Conservation (phyloP, 2,329 filamentous ascomycete species). For the Colletotrichum shisoi region DNA sequence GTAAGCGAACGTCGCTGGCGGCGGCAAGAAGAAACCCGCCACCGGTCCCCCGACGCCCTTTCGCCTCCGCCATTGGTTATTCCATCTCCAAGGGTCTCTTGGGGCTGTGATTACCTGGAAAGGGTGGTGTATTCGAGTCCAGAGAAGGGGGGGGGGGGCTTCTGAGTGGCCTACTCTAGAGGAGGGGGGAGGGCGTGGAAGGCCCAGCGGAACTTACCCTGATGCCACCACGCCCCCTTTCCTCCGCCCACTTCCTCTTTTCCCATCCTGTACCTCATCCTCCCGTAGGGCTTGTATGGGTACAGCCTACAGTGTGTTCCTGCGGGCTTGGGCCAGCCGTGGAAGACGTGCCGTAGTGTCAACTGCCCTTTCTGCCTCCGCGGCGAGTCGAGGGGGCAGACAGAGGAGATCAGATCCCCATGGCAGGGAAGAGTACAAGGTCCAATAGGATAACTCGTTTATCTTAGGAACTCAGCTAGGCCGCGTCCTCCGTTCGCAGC, state of each 20-base stretch:
- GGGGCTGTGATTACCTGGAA: neutral
- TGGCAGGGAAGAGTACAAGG: neutral
- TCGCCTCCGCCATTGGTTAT: neutral
- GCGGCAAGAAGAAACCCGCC: neutral
- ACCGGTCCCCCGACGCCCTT: neutral
- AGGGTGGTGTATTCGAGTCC: neutral
- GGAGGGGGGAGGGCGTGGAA: neutral
- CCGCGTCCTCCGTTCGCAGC: neutral
- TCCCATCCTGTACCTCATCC: neutral
- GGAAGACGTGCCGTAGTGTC: neutral
- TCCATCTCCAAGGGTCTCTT: too few species aligned
- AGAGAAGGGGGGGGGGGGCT: neutral
- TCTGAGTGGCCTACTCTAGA: neutral
- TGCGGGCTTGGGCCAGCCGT: neutral
- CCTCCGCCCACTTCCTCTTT: neutral
- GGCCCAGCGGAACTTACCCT: slow-evolving; percentile 3
- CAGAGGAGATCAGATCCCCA: neutral
- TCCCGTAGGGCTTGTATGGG: neutral
- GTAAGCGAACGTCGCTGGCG: neutral
- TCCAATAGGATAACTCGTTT: neutral
- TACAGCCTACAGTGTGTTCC: neutral
- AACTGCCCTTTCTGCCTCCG: neutral
- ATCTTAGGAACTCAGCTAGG: too few species aligned
- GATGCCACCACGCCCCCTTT: neutral
- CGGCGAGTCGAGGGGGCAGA: neutral